Conservation (phyloP, 2,329 filamentous ascomycete genomes). For the Aspergillus sp. region DNA sequence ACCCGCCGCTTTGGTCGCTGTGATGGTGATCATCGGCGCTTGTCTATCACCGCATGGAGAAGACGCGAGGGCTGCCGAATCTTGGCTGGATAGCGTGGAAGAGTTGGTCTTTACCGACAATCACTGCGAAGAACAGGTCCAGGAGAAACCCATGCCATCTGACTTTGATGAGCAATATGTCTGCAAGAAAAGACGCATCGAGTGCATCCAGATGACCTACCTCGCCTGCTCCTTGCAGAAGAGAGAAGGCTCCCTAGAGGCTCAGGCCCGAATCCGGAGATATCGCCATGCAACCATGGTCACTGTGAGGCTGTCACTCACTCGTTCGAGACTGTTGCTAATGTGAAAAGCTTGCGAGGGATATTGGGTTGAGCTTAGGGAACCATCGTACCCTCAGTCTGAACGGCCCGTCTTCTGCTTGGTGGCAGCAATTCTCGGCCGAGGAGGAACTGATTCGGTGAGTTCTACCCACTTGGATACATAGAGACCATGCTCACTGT, state of each 20-base stretch:
- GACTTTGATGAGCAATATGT: neutral
- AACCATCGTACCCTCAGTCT: conserved; percentile 13
- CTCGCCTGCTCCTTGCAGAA: conserved; percentile 24
- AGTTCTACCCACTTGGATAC: neutral
- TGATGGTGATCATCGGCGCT: conserved; percentile 29
- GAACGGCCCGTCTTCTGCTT: conserved; percentile 8
- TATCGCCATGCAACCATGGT: conserved; percentile 24
- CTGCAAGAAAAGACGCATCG: conserved; percentile 15
- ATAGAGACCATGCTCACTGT: neutral
- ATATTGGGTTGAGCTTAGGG: conserved; percentile 16
- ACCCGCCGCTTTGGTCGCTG: conserved; percentile 18
- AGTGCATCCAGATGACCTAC: conserved; percentile 25
- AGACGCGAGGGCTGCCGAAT: conserved; percentile 14
- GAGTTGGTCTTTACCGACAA: conserved; percentile 21
- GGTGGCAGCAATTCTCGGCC: conserved; percentile 22
- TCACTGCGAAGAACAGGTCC: conserved; percentile 7
- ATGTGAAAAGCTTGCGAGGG: conserved; percentile 15
- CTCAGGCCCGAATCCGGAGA: conserved; percentile 19
- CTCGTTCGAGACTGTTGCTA: neutral
- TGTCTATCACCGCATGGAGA: conserved; percentile 21
- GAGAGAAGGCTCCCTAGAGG: conserved; percentile 21
- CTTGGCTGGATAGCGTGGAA: conserved; percentile 22
- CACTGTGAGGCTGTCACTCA: conserved; percentile 11
- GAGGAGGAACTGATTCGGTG: conserved; percentile 28
- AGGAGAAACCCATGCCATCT: neutral